phyloP scores from a whole-genome alignment of 352 stramenopile species.

The Pythium sukuiense region DNA sequence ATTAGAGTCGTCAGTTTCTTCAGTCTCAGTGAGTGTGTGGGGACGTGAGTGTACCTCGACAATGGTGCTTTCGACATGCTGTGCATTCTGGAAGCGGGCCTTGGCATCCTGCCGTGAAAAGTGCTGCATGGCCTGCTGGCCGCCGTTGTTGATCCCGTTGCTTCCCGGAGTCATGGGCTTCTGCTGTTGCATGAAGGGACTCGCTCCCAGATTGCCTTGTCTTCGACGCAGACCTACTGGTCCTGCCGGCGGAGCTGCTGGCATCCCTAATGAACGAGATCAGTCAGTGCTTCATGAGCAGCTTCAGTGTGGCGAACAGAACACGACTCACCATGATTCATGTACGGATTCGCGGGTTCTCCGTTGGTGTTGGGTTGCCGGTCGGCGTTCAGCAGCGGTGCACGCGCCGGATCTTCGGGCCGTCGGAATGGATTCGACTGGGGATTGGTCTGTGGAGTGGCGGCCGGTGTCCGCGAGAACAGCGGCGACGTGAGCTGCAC shows the following conservation, averaged over 20 bases:
- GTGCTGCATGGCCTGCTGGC: constrained; percentile 62
- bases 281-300: background rate
- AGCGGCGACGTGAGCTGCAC: constrained; percentile 80
- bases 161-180: constrained; percentile 28
- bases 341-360: constrained; percentile 4
- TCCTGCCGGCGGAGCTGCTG: constrained; percentile 1
- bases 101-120: constrained; percentile 68
- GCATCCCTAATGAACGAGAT: background rate
- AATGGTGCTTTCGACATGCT: constrained; percentile 83
- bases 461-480: constrained; percentile 50
- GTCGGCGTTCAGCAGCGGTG: constrained; percentile 24
- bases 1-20: background rate
- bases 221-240: constrained; percentile 55
- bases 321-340: constrained; percentile 9
- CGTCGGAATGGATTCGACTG: constrained; percentile 13
- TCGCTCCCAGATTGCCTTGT: constrained; percentile 55
- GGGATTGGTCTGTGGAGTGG: constrained; percentile 8
- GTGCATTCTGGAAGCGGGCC: constrained; percentile 70
- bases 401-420: constrained; percentile 12
- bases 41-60: constrained; percentile 50
- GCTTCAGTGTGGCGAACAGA: background rate
- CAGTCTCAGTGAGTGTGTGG: background rate
- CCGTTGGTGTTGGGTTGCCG: constrained; percentile 18
- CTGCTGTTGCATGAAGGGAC: constrained; percentile 78
- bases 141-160: constrained; percentile 11